Percentiles rank a stretch among this genome's conserved stretches.
phyloP scores from a whole-genome alignment of 345 rosid species.

The Lenwebbia sp. region DNA sequence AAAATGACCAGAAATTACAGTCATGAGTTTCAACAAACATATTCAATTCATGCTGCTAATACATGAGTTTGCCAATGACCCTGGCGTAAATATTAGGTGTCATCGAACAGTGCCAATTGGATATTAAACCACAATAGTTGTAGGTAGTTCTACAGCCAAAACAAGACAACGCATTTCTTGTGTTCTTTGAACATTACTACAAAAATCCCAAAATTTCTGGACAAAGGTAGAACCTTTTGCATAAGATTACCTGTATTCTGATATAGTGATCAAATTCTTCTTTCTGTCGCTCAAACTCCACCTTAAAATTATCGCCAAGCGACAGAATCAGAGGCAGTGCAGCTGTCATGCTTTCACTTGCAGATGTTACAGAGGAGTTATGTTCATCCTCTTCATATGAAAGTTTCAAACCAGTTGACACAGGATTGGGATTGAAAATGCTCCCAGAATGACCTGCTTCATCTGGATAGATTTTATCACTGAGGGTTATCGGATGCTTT shows the following conservation, averaged over 20 bases:
- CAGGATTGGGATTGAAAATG: constrained; percentile 36
- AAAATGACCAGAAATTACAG: not conserved
- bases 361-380: constrained; percentile 55
- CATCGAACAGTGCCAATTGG: not conserved
- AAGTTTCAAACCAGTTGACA: constrained; percentile 62
- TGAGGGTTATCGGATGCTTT: constrained; percentile 26
- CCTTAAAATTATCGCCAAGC: constrained; percentile 31
- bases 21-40: not conserved
- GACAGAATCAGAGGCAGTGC: constrained; percentile 32
- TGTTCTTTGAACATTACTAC: not conserved
- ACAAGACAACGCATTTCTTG: not conserved
- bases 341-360: constrained; percentile 29
- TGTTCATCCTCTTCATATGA: constrained; percentile 62
- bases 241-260: constrained; percentile 37
- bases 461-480: constrained; percentile 25
- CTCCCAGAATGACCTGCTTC: constrained; percentile 31
- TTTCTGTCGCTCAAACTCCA: constrained; percentile 46
- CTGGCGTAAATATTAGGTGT: not conserved
- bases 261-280: constrained; percentile 49
- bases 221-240: not conserved
- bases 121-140: not conserved
- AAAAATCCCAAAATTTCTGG: not conserved
- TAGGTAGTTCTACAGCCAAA: not conserved
- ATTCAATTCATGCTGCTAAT: not conserved
- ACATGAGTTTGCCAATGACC: not conserved